These are phyloP conservation scores for Lyophyllum semitale DNA, from an alignment of 768 basidiomycete genomes.

Conservation along the genomic window DNA sequence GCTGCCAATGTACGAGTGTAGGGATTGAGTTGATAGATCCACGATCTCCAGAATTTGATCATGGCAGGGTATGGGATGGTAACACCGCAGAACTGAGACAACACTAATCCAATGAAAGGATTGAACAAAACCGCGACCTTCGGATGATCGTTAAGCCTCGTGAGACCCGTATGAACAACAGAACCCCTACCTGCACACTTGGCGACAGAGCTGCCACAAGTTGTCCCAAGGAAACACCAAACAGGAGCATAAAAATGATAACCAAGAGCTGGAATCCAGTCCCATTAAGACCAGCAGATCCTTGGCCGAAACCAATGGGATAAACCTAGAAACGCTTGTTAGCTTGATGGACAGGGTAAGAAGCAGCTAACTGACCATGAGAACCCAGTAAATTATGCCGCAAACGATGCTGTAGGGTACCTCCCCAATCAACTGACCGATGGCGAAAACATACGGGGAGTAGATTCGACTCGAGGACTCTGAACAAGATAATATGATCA, in stretches of 20 bases:
- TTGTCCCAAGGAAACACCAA: conserved; percentile 71
- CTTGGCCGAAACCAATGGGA: conserved; percentile 69
- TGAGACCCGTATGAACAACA: conserved; percentile 30
- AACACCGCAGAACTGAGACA: conserved; percentile 80
- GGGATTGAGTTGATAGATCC: conserved; percentile 75
- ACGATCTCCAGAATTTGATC: conserved; percentile 70
- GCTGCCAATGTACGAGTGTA: conserved; percentile 72
- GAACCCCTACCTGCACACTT: conserved; percentile 53
- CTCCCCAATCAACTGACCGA: conserved; percentile 81
- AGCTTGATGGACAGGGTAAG: not conserved
- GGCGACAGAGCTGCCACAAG: conserved; percentile 77
- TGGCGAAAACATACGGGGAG: conserved; percentile 81
- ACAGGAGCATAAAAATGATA: conserved; percentile 66
- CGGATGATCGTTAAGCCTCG: conserved; percentile 18
- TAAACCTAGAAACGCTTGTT: conserved; percentile 41
- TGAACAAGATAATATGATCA: conserved; percentile 12
- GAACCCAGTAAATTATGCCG: conserved; percentile 71
- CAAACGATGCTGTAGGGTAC: conserved; percentile 76
- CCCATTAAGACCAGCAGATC: conserved; percentile 57
- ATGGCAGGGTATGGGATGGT: conserved; percentile 70
- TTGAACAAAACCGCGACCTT: conserved; percentile 78
- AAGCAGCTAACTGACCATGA: conserved; percentile 50
- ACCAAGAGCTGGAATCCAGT: conserved; percentile 75
- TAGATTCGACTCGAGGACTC: conserved; percentile 87
- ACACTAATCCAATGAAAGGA: conserved; percentile 67